Conservation (phyloP, 140 eudicot species). For the Senecio squalidus region DNA sequence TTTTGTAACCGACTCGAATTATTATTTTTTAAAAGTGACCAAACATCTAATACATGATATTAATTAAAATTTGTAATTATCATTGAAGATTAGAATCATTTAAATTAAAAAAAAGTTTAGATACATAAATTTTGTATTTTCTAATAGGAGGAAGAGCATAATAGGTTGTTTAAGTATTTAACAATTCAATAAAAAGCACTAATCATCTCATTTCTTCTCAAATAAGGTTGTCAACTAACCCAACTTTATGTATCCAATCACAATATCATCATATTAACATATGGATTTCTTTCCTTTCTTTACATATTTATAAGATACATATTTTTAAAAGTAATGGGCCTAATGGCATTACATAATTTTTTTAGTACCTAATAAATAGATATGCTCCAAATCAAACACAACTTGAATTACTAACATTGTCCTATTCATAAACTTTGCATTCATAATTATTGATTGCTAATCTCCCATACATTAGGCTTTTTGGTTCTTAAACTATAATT, state of each 20-base stretch:
- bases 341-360: constrained; percentile 14
- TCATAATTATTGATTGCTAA: constrained; percentile 20
- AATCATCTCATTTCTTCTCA: constrained; percentile 22
- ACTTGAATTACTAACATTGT: constrained; percentile 28
- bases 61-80: too few species aligned
- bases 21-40: neutral
- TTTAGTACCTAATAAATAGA: neutral
- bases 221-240: constrained; percentile 35
- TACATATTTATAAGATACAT: neutral
- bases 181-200: constrained; percentile 8
- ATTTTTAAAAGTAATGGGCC: neutral
- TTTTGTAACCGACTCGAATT: too few species aligned
- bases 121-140: neutral
- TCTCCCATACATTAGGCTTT: constrained; percentile 46
- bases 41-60: too few species aligned
- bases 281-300: neutral
- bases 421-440: constrained; percentile 27
- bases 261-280: constrained; percentile 23
- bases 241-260: constrained; percentile 19
- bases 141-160: too few species aligned
- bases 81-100: neutral
- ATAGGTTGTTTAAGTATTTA: neutral
- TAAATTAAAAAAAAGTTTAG: too few species aligned
- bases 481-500: constrained; percentile 8
- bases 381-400: constrained; percentile 7